Evolutionary conservation across 164 flowering plant species (phyloP).

Genomic region (Platanus orientalis): DNA sequence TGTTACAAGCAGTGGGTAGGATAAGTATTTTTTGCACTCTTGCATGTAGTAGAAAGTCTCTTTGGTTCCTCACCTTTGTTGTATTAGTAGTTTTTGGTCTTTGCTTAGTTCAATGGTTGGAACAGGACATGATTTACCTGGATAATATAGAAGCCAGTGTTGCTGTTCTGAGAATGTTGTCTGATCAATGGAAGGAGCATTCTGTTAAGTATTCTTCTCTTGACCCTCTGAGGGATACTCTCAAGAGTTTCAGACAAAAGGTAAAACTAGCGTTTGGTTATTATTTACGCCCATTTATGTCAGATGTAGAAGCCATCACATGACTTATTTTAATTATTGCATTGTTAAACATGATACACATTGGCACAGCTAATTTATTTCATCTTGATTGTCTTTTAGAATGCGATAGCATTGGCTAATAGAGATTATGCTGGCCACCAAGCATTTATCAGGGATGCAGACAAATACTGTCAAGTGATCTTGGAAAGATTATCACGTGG

Average conservation of each 20-base stretch:
- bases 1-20: constrained; percentile 88
- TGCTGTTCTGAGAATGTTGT: constrained; percentile 50
- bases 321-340: too few relatives aligned
- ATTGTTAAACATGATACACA: too few relatives aligned
- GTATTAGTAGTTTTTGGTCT: background rate
- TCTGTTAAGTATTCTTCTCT: constrained; percentile 38
- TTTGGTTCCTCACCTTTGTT: background rate
- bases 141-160: constrained; percentile 77
- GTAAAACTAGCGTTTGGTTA: constrained; percentile 30
- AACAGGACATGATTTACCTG: constrained; percentile 64
- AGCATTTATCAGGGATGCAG: constrained; percentile 50
- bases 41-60: background rate
- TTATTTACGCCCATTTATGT: too few relatives aligned
- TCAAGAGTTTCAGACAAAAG: constrained; percentile 62
- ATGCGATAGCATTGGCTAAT: constrained; percentile 48
- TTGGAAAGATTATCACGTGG: constrained; percentile 44
- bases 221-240: constrained; percentile 45
- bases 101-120: background rate
- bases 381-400: constrained; percentile 33
- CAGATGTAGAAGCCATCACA: too few relatives aligned
- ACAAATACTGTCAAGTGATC: constrained; percentile 65
- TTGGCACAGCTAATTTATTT: background rate
- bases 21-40: too few relatives aligned
- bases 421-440: constrained; percentile 31
- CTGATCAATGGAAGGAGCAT: constrained; percentile 55